phyloP scores from a whole-genome alignment of 176 grass and related monocot species.

The Pontederia paniculata region DNA sequence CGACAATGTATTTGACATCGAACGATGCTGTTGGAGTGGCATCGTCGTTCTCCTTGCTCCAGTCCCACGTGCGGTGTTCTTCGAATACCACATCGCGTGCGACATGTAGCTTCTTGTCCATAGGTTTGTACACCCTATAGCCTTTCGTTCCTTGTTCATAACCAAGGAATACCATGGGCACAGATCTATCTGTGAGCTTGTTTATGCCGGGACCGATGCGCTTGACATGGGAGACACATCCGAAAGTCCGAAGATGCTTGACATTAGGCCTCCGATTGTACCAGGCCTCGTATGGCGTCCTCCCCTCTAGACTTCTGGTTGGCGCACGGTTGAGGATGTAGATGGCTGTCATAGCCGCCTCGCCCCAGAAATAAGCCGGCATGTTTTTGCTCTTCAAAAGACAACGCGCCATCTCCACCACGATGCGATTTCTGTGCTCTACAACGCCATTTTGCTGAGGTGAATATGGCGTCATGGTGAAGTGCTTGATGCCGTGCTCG shows the following conservation, averaged over 20 bases:
- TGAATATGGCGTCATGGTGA: not conserved
- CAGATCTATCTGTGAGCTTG: not conserved
- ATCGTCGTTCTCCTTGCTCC: too few species aligned
- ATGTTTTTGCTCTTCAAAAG: not conserved
- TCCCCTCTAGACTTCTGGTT: not conserved
- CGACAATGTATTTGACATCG: too few species aligned
- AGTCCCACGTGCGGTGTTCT: too few species aligned
- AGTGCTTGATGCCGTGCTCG: not conserved
- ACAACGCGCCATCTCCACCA: not conserved
- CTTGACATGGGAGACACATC: not conserved
- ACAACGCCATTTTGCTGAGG: not conserved
- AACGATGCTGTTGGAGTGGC: too few species aligned
- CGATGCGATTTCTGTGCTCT: not conserved
- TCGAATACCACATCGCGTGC: too few species aligned
- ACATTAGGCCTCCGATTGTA: not conserved
- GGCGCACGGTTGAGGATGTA: not conserved
- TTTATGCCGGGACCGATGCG: not conserved
- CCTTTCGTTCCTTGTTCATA: not conserved
- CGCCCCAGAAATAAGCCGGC: not conserved
- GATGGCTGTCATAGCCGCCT: not conserved
- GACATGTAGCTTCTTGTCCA: not conserved
- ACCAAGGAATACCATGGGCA: too few species aligned
- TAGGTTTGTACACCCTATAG: slow-evolving; percentile 5
- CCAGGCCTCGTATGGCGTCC: not conserved
- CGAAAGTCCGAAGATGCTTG: not conserved